Percentiles rank a stretch among this genome's conserved stretches.
These are phyloP conservation scores for Penicillium sp. DNA, from an alignment of 2,329 filamentous ascomycete species.

Conservation along the genomic window DNA sequence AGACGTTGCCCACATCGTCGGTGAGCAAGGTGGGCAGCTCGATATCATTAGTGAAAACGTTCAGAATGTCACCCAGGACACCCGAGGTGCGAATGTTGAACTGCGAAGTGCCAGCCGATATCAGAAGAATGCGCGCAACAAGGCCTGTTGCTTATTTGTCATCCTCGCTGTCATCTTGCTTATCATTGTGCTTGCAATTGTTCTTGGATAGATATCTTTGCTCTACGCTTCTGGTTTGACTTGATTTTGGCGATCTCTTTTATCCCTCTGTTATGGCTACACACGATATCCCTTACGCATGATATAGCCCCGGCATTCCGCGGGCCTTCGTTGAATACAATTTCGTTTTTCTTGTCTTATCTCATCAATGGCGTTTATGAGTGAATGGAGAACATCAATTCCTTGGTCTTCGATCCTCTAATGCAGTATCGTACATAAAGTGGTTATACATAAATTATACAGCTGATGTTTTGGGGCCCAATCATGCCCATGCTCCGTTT, in stretches of 20 bases:
- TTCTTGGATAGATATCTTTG: constrained; percentile 61
- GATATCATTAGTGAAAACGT: constrained; percentile 89
- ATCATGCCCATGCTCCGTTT: constrained; percentile 26
- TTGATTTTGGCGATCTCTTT: constrained; percentile 8
- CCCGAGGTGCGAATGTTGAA: constrained; percentile 81
- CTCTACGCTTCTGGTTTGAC: constrained; percentile 2
- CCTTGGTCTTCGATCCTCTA: constrained; percentile 17
- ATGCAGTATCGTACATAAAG: constrained; percentile 36
- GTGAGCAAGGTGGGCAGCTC: constrained; percentile 86
- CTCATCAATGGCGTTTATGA: constrained; percentile 19
- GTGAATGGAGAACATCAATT: constrained; percentile 30
- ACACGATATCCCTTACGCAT: constrained; percentile 38
- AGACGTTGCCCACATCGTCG: constrained; percentile 96
- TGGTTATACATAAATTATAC: constrained; percentile 38
- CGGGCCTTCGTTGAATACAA: neutral
- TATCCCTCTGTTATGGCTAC: constrained; percentile 19
- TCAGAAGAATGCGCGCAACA: constrained; percentile 93
- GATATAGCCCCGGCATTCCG: constrained; percentile 12
- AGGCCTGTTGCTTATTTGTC: constrained; percentile 87
- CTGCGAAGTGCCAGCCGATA: constrained; percentile 82
- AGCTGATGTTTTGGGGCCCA: constrained; percentile 22
- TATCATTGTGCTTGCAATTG: constrained; percentile 84
- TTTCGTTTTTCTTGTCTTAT: constrained; percentile 7
- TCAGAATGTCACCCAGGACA: constrained; percentile 77
- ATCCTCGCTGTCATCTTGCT: constrained; percentile 86